Conservation (phyloP, 805 yeast species). For the Candida awuae region DNA sequence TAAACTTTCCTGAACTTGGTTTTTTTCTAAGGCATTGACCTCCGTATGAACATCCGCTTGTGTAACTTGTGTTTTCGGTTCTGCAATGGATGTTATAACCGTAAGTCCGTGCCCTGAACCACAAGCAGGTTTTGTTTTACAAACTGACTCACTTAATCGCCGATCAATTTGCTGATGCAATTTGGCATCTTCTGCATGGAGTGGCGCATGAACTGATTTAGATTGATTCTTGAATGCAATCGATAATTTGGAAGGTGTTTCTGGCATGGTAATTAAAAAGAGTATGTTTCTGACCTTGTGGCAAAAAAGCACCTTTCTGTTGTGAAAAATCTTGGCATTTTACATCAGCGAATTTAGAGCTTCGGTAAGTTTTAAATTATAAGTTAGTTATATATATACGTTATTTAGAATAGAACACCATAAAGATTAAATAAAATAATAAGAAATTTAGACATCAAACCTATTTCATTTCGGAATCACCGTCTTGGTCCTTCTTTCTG, state of each 20-base stretch:
- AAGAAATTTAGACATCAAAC: background rate
- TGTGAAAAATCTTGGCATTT: too few species aligned
- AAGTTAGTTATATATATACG: too few species aligned
- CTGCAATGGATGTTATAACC: background rate
- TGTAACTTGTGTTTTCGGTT: background rate
- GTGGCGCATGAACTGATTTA: background rate
- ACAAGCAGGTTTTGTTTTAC: background rate
- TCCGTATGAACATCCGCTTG: background rate
- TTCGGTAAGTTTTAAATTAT: too few species aligned
- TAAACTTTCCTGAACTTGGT: background rate
- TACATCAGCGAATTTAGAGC: too few species aligned
- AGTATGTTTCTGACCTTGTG: background rate
- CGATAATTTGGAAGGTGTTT: background rate
- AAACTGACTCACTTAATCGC: background rate
- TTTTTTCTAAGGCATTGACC: background rate
- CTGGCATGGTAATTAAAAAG: background rate
- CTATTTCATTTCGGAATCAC: constrained; percentile 30
- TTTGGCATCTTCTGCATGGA: background rate
- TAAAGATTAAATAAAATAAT: background rate
- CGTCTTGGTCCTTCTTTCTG: constrained; percentile 37
- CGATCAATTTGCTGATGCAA: background rate
- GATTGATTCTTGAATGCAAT: background rate
- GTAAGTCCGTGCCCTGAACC: background rate
- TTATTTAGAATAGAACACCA: background rate
- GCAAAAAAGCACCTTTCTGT: background rate